Base-by-base conservation (phyloP, 345 rosid species). In the Durio zibethinus region DNA sequence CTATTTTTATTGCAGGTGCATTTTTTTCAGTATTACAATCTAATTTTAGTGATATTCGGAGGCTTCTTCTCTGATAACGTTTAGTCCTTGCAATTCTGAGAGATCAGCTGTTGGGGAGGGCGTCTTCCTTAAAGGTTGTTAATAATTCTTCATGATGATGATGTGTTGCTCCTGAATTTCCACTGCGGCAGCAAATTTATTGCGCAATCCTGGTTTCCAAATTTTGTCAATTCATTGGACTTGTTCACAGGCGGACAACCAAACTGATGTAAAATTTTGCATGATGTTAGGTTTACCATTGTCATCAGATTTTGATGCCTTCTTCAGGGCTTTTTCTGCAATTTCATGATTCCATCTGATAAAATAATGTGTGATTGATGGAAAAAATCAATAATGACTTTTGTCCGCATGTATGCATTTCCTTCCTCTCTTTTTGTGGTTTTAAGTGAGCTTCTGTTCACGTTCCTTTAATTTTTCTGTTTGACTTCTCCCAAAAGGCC, bases 31-130 rank as follows among this genome's bases (percentile, higher is more conserved):
- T 85, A 50, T 79, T 94, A 78, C 87, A 88, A 27, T 78, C 89
- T 14, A 91, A 94, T 86, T 94, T 94, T 88, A 85, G 87, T 23
- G 95, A 93, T 79, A 86, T 93, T 68, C 83, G 80, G 74, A 90
- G 93, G 82, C 97, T 94, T 71, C 87, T 94, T 82, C 86, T 94
- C 53, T 92, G 82, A 86, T 78, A 68, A 77, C 70, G 27, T 16
- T 33, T 36, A 23, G 59, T 62, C 65, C 56, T 10, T 25, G 20
- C 21, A 78, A 71, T 69, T 42, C 45, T 12, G 15, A 64, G 57
- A 31, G 31, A 78, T 48, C 57, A 75, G 61, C 74, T 68, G 15
- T 66, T 35, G 25, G 10, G 79, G 10, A 43, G 8, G 42, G 60
- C 65, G 29, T 16, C 74, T 9, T 53, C 60, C 50, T 54, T 1